Evolutionary conservation across 2,329 filamentous ascomycete genomes (phyloP).

Genomic region (Escovopsis sp.): DNA sequence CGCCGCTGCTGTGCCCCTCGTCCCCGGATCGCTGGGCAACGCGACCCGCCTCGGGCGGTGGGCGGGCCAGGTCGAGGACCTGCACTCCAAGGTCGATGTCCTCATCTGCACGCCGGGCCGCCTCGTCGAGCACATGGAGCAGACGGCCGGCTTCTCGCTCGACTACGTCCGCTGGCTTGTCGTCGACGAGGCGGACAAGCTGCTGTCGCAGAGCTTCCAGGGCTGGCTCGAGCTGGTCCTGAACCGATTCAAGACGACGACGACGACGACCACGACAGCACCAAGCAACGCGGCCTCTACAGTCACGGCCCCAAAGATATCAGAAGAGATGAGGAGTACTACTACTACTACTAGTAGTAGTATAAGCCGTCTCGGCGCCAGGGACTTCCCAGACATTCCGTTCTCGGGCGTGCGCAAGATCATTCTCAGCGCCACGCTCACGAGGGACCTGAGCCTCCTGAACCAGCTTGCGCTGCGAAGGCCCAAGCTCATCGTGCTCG

Average conservation of each 20-base stretch:
- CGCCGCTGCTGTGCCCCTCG: background rate
- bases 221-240: slow-evolving; percentile 70
- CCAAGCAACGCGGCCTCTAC: too few relatives aligned
- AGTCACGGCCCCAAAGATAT: too few relatives aligned
- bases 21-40: slow-evolving; percentile 7
- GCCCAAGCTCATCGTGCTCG: slow-evolving; percentile 63
- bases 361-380: slow-evolving; percentile 29
- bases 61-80: slow-evolving; percentile 41
- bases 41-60: slow-evolving; percentile 19
- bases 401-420: slow-evolving; percentile 55
- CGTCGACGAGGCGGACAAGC: slow-evolving; percentile 84
- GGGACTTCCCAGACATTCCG: slow-evolving; percentile 38
- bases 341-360: too few relatives aligned
- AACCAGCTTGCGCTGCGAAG: slow-evolving; percentile 55
- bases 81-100: slow-evolving; percentile 64
- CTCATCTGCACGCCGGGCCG: slow-evolving; percentile 85
- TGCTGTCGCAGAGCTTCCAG: slow-evolving; percentile 84
- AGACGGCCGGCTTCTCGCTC: slow-evolving; percentile 68
- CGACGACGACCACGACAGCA: too few relatives aligned
- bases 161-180: slow-evolving; percentile 73
- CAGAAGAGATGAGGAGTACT: too few relatives aligned
- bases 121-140: slow-evolving; percentile 77
- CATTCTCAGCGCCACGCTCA: slow-evolving; percentile 85
- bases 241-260: slow-evolving; percentile 35
- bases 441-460: slow-evolving; percentile 66